Conservation (phyloP, 805 yeast genomes). For the Myxozyma lipomycoides region DNA sequence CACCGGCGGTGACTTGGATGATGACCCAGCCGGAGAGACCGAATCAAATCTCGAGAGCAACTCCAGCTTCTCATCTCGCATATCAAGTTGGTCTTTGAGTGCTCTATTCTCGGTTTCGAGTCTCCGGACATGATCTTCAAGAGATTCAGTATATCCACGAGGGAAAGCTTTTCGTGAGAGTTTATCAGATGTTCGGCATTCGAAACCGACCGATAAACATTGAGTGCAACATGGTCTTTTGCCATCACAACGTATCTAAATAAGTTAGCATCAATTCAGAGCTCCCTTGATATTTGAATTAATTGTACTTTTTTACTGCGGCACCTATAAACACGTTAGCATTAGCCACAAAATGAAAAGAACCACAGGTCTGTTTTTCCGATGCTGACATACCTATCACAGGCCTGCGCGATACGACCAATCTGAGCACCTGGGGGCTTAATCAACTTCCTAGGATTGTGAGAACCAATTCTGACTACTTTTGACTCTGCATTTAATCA, state of each 20-base stretch:
- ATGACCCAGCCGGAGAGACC: conserved; percentile 21
- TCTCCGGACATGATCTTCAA: conserved; percentile 84
- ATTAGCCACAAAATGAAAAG: not conserved
- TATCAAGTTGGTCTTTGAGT: conserved; percentile 57
- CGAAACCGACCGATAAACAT: conserved; percentile 79
- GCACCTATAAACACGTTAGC: conserved; percentile 21
- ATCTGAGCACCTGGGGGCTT: conserved; percentile 63
- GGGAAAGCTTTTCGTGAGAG: conserved; percentile 85
- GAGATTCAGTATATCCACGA: conserved; percentile 83
- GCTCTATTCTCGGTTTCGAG: conserved; percentile 76
- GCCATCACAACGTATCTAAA: conserved; percentile 61
- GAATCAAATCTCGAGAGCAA: conserved; percentile 36
- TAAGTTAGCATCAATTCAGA: not conserved
- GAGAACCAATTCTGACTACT: not conserved
- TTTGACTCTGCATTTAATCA: no score
- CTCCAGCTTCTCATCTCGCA: conserved; percentile 61
- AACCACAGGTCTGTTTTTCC: not conserved
- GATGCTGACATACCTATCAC: conserved; percentile 63
- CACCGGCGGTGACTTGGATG: conserved; percentile 1
- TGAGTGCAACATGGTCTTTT: conserved; percentile 61
- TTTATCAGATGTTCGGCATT: conserved; percentile 83
- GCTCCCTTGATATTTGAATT: not conserved
- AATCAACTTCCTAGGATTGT: conserved; percentile 48
- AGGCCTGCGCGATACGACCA: conserved; percentile 81
- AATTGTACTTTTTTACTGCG: conserved; percentile 24